Evolutionary conservation across 805 yeast genomes (phyloP).

Genomic region (Candida ovalis): DNA sequence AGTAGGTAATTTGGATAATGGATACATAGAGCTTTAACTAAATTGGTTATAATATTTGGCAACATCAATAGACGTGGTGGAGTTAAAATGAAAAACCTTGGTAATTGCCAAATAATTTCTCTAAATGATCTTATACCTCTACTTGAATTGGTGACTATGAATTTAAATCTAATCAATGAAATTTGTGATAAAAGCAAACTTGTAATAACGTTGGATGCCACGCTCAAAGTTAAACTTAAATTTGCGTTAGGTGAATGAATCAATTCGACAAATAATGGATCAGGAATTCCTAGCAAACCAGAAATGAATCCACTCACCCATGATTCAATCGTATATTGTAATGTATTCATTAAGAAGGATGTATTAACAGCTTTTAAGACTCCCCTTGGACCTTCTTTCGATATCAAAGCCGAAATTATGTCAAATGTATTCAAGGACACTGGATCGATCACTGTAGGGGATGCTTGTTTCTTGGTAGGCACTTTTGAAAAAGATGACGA

Average conservation of each 20-base stretch:
- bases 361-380: slow-evolving; percentile 74
- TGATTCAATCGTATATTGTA: slow-evolving; percentile 75
- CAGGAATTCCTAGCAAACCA: slow-evolving; percentile 78
- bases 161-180: slow-evolving; percentile 72
- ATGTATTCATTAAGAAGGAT: slow-evolving; percentile 71
- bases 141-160: slow-evolving; percentile 54
- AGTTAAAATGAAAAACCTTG: slow-evolving; percentile 37
- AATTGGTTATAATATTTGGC: slow-evolving; percentile 51
- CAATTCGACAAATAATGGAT: slow-evolving; percentile 80
- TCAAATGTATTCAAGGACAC: slow-evolving; percentile 59
- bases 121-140: slow-evolving; percentile 63
- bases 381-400: slow-evolving; percentile 71
- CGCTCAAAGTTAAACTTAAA: slow-evolving; percentile 60
- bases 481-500: not conserved
- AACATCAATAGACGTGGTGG: slow-evolving; percentile 54
- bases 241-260: slow-evolving; percentile 76
- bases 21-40: slow-evolving; percentile 25
- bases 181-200: slow-evolving; percentile 74
- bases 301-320: slow-evolving; percentile 90
- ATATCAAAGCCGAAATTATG: slow-evolving; percentile 57
- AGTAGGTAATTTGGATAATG: slow-evolving; percentile 51
- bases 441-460: slow-evolving; percentile 43
- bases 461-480: not conserved
- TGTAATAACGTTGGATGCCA: slow-evolving; percentile 69
- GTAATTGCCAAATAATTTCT: slow-evolving; percentile 53